phyloP scores from a whole-genome alignment of 2,329 filamentous ascomycete species.

The Raffaelea deltoideospora region DNA sequence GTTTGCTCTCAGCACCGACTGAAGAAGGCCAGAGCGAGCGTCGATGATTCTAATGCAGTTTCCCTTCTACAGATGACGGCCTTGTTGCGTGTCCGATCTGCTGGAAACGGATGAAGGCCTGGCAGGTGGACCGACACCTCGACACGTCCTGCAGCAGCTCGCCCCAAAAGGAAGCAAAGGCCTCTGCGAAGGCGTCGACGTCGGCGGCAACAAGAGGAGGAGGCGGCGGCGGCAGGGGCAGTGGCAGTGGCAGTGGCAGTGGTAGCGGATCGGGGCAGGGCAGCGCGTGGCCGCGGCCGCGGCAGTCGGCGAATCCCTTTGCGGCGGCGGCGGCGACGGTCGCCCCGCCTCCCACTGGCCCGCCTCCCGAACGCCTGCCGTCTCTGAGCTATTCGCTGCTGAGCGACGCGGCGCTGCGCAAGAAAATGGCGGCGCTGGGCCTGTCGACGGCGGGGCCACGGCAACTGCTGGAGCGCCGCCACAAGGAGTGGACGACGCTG shows the following conservation, averaged over 20 bases:
- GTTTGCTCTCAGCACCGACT: no score
- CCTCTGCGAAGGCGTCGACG: background rate
- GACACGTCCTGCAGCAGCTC: conserved; percentile 41
- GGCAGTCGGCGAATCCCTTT: conserved; percentile 1
- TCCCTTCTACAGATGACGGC: conserved; percentile 44
- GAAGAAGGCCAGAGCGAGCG: no score
- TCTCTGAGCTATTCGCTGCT: conserved; percentile 75
- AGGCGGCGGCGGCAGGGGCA: background rate
- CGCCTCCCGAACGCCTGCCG: conserved; percentile 49
- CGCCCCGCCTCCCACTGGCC: no score
- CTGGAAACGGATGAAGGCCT: conserved; percentile 60
- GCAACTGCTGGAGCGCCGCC: conserved; percentile 57
- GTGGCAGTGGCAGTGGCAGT: no score
- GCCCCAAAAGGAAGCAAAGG: conserved; percentile 12
- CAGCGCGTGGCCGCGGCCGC: no score
- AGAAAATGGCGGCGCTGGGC: conserved; percentile 69
- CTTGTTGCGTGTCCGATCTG: conserved; percentile 78
- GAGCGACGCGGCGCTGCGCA: conserved; percentile 63
- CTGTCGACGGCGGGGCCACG: conserved; percentile 57
- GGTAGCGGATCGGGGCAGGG: no score
- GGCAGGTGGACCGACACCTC: conserved; percentile 64
- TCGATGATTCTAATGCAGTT: conserved; percentile 1
- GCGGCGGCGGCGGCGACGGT: background rate
- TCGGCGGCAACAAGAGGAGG: background rate
- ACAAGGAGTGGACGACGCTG: conserved; percentile 86